Conservation (phyloP, 192 early-diverging fungal genomes). For the Umbelopsis ramanniana region DNA sequence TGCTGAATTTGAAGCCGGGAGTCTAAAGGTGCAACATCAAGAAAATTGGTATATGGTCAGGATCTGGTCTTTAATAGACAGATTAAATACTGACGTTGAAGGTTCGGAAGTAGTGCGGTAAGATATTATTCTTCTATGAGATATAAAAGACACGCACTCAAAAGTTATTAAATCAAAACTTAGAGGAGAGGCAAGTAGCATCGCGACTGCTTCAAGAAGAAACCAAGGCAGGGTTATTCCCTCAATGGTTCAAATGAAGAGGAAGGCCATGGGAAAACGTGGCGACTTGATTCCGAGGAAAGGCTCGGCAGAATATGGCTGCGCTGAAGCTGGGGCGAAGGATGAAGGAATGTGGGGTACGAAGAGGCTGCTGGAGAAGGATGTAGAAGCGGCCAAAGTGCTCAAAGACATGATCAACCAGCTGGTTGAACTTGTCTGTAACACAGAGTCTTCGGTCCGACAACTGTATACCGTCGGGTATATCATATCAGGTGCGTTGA, state of each 20-base stretch:
- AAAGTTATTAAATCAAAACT: background rate
- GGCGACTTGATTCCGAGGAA: conserved; percentile 36
- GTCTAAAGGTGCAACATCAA: conserved; percentile 24
- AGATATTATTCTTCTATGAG: background rate
- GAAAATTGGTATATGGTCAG: conserved; percentile 32
- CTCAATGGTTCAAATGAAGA: conserved; percentile 26
- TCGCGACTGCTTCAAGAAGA: conserved; percentile 29
- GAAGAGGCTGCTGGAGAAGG: conserved; percentile 27
- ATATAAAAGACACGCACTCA: background rate
- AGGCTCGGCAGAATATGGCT: conserved; percentile 26
- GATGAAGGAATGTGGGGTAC: conserved; percentile 31
- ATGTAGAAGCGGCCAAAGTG: too few species aligned
- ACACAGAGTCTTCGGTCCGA: too few species aligned
- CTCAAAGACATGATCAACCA: too few species aligned
- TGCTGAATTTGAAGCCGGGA: conserved; percentile 32
- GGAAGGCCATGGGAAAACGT: conserved; percentile 31
- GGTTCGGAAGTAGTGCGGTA: conserved; percentile 29
- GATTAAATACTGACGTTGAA: conserved; percentile 27
- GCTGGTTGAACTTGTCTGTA: too few species aligned
- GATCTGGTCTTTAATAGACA: conserved; percentile 38
- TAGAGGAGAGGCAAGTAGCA: conserved; percentile 34
- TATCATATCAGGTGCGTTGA: too few species aligned
- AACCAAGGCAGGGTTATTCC: conserved; percentile 29
- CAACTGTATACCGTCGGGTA: too few species aligned
- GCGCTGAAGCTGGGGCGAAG: conserved; percentile 24